phyloP scores from a whole-genome alignment of 192 early-diverging fungal species.

The Backusella mclennaniae region DNA sequence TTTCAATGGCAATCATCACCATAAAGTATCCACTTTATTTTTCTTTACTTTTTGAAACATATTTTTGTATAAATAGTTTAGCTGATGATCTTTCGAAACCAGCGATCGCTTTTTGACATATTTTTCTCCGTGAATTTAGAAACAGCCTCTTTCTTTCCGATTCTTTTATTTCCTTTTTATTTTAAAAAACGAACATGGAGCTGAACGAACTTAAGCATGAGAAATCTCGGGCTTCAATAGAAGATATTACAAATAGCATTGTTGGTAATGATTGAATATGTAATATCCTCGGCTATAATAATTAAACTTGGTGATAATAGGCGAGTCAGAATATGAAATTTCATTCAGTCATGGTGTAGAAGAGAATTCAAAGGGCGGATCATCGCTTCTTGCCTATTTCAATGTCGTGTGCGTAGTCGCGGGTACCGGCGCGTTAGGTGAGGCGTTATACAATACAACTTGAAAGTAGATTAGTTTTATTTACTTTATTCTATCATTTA shows the following conservation, averaged over 20 bases:
- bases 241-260: neutral
- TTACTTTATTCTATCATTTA: neutral
- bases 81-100: neutral
- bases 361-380: constrained; percentile 31
- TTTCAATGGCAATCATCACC: neutral
- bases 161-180: neutral
- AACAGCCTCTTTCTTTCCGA: neutral
- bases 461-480: no score
- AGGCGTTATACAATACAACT: no score
- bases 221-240: neutral
- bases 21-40: neutral
- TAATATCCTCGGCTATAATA: neutral
- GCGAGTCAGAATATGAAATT: constrained; percentile 5
- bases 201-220: neutral
- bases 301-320: neutral
- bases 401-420: constrained; percentile 73
- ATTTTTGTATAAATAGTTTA: neutral
- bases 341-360: constrained; percentile 22
- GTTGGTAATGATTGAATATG: neutral
- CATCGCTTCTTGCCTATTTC: constrained; percentile 49
- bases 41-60: neutral
- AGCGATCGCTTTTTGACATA: neutral
- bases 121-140: constrained; percentile 3
- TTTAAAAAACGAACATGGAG: neutral
- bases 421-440: constrained; percentile 68